Conservation (phyloP, 2,329 filamentous ascomycete species). For the Ceratocystis harringtonii region DNA sequence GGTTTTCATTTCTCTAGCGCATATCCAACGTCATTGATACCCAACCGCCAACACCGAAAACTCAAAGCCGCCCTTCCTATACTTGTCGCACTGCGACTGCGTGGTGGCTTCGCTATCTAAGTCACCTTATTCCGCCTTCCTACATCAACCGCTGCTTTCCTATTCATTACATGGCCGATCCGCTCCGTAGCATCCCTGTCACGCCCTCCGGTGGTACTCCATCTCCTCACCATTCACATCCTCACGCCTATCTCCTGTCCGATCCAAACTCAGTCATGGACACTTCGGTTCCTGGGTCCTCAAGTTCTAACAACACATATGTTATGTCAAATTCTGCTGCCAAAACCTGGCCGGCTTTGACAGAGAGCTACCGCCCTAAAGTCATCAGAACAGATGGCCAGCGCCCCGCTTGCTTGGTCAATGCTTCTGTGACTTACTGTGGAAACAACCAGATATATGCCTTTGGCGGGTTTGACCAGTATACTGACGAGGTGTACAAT, state of each 20-base stretch:
- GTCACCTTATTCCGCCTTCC: background rate
- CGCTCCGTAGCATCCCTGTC: background rate
- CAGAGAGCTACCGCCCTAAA: constrained; percentile 67
- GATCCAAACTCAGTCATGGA: constrained; percentile 23
- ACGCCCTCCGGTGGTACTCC: background rate
- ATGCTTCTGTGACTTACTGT: constrained; percentile 97
- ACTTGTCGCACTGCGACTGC: background rate
- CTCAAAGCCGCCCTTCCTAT: background rate
- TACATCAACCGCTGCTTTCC: background rate
- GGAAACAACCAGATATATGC: constrained; percentile 96
- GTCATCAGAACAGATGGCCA: constrained; percentile 65
- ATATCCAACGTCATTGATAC: constrained; percentile 16
- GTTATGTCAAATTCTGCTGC: constrained; percentile 78
- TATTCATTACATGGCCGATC: background rate
- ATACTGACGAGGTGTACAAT: constrained; percentile 98
- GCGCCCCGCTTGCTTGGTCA: constrained; percentile 85
- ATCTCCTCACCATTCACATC: background rate
- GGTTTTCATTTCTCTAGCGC: background rate
- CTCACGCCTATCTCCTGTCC: background rate
- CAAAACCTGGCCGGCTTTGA: constrained; percentile 43
- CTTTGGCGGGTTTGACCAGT: constrained; percentile 96
- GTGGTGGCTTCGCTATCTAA: background rate
- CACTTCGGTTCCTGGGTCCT: constrained; percentile 29
- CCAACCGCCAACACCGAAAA: background rate
- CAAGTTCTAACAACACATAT: constrained; percentile 61